Evolutionary conservation across 2,329 filamentous ascomycete genomes (phyloP).

Genomic region (Neofusicoccum sp.): DNA sequence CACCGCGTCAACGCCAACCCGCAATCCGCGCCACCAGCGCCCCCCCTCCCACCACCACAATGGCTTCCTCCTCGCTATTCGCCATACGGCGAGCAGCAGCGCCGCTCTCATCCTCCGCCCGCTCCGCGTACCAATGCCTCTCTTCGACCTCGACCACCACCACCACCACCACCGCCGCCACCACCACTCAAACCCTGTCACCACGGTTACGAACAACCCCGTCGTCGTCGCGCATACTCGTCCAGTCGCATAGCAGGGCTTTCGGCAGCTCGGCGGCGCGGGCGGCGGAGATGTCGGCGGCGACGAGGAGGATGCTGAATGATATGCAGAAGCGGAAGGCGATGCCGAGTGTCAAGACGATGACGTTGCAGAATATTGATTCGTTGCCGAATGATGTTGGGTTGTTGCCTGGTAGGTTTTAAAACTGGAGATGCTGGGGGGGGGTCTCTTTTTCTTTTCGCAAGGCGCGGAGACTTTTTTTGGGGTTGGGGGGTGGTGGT

Average conservation of each 20-base stretch:
- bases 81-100: neutral
- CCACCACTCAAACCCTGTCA: neutral
- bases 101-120: neutral
- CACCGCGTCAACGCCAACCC: no score
- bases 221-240: no score
- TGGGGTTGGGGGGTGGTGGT: no score
- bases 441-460: no score
- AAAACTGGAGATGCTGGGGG: neutral
- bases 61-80: conserved; percentile 1
- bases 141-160: neutral
- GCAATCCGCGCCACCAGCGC: neutral
- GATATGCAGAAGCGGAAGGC: conserved; percentile 8
- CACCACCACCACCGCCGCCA: neutral
- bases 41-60: neutral
- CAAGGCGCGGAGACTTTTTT: neutral
- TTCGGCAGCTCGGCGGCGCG: neutral
- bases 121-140: conserved; percentile 2
- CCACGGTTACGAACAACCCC: neutral
- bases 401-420: conserved; percentile 23
- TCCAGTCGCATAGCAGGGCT: no score
- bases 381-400: conserved; percentile 22
- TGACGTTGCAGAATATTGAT: neutral
- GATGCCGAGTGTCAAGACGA: neutral
- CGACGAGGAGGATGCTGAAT: neutral
- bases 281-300: neutral